Evolutionary conservation across 2,329 filamentous ascomycete species (phyloP), one percentile per base, ranked within the genome.

Genomic region (Didymella exigua): DNA sequence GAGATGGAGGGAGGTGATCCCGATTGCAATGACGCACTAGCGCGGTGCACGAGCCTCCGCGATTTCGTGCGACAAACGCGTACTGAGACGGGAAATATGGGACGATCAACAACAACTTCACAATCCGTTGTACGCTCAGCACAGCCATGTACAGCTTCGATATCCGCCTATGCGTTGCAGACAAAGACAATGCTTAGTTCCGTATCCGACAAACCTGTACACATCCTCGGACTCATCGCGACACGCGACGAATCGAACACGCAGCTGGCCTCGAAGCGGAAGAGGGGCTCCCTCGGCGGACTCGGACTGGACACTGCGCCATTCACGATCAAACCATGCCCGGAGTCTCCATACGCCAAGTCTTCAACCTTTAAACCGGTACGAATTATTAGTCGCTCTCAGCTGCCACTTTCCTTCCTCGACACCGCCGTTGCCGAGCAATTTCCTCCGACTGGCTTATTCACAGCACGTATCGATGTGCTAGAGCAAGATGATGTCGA

Each of bases 371-470:
- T 77, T 56, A 69, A 61, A 47, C 74, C 74, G 11, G 49, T 76
- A 48, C 68, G 66, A 23, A 53, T 75, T 26, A 70, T 76, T 48
- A 60, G 60, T 26, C 72, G 75, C 6, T 67, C 71, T 11, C 71
- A 75, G 50, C 59, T 77, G 16, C 72, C 74, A 18, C 67, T 77
- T 29, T 73, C 68, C 13, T 74, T 74, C 51, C 71, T 77, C 62
- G 73, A 76, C 49, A 65, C 67, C 9, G 53, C 62, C 13, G n/a
- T 60, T 2, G 60, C 67, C 37, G 58, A 67, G 10, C 43, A 56
- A 8, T 65, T 70, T 16, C 52, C 66, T 4, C 34, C 65, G 7
- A 69, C 68, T 40, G 68, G 67, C 27, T 65, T 75, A n/a, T 76
- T 77, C 54, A 62, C 68, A 13, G 68, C 73, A 14, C 54, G 62